Base-by-base conservation (phyloP, 108 stramenopile genomes). In the Cyclotella choctawhatcheeana region DNA sequence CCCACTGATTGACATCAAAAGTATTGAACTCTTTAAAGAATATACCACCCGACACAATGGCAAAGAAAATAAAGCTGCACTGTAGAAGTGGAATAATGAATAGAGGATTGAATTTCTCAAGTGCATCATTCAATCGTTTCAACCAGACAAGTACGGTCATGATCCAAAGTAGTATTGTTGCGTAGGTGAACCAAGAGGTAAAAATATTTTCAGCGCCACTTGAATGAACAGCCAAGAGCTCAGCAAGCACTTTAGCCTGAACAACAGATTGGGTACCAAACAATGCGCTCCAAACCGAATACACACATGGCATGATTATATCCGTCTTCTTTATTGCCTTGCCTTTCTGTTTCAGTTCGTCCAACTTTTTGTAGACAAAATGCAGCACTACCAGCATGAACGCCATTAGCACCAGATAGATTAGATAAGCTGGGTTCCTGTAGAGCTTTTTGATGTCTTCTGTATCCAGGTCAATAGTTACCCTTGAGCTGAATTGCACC, bases 41-140 rank as follows among this genome's bases (percentile, higher is more conserved):
- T 24, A 91, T 79, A 5, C 90, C 90, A 13, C 90, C 90, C 17
- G 81, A 83, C 13, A 91, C 51, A 53, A 91, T 82, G 0, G 87
- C 85, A 34, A 88, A 89, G 53, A 89, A 83, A 4, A 84, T 91
- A 71, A 88, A 90, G 55, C 69, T 81, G 66, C 85, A 87, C 64
- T 90, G 89, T 25, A 91, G 74, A 5, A 85, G 77, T 20, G 90
- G 90, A 55, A 91, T 89, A 82, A 91, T 91, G 75, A 91, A 89
- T 2, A 91, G 67, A 40, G 88, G 88, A 73, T 89, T 82, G 55
- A 89, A 91, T 53, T 59, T 73, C 14, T 59, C 53, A 13, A 91
- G 79, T 10, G 88, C 86, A 12, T 71, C 44, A 40, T 89, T 91
- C 37, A 91, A 78, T 7, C 90, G 62, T 24, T 73, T 45, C 5